These are phyloP conservation scores for Mrakiaceae sp. DNA, from an alignment of 1,284 basidiomycete genomes.

Conservation along the genomic window DNA sequence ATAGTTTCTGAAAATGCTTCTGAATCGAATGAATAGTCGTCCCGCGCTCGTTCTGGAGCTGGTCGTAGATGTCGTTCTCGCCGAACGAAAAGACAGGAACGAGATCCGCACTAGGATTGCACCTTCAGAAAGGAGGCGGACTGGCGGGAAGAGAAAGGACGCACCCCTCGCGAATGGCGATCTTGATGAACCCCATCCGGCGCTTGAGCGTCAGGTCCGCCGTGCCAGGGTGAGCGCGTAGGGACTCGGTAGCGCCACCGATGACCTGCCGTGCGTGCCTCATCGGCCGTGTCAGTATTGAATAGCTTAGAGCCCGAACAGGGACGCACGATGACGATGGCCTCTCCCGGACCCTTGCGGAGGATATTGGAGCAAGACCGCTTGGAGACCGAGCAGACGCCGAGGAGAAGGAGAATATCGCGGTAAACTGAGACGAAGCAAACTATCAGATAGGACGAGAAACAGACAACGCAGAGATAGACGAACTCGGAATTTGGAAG, in stretches of 20 bases:
- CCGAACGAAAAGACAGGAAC: conserved; percentile 96
- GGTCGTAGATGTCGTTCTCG: conserved; percentile 97
- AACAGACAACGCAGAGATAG: background rate
- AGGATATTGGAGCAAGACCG: conserved; percentile 82
- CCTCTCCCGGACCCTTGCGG: conserved; percentile 49
- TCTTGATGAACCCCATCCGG: conserved; percentile 86
- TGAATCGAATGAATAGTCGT: conserved; percentile 79
- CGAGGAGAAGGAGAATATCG: conserved; percentile 72
- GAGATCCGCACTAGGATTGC: conserved; percentile 56
- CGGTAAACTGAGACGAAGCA: conserved; percentile 51
- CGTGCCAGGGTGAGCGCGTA: conserved; percentile 88
- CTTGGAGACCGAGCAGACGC: conserved; percentile 86
- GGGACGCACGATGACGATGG: conserved; percentile 63
- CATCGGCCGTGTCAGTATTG: no score
- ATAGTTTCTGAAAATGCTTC: conserved; percentile 76
- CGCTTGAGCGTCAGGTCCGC: conserved; percentile 72
- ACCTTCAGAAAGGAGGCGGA: background rate
- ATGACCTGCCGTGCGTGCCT: conserved; percentile 42
- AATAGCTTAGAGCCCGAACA: no score
- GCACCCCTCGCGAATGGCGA: conserved; percentile 86
- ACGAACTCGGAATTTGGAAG: conserved; percentile 61
- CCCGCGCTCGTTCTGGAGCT: conserved; percentile 83
- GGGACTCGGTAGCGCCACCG: conserved; percentile 87
- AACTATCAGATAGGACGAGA: background rate
- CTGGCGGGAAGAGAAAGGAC: conserved; percentile 22